Evolutionary conservation across 345 rosid genomes (phyloP).

Genomic region (Mangifera indica): DNA sequence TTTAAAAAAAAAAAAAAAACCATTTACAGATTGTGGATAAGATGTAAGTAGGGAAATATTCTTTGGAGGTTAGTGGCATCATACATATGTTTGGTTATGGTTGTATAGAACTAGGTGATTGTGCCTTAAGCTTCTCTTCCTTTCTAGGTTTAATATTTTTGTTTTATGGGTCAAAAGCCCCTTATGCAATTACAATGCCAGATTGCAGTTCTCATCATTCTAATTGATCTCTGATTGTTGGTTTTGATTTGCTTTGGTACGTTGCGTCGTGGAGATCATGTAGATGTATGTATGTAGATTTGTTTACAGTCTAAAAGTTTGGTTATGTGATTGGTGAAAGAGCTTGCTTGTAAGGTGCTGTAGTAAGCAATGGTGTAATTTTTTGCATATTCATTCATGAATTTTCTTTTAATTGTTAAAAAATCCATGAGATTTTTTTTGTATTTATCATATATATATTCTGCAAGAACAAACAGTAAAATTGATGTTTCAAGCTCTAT

Average conservation of each 20-base stretch:
- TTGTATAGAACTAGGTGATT: slow-evolving; percentile 40
- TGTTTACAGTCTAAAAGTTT: background rate
- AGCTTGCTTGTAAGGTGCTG: background rate
- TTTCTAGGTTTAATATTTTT: slow-evolving; percentile 10
- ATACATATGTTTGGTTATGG: slow-evolving; percentile 20
- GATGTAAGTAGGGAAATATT: slow-evolving; percentile 25
- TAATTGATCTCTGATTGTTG: slow-evolving; percentile 5
- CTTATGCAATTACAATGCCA: slow-evolving; percentile 22
- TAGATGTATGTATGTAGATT: background rate
- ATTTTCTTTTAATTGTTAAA: background rate
- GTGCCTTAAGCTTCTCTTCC: slow-evolving; percentile 9
- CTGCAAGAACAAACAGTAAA: background rate
- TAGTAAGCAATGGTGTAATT: background rate
- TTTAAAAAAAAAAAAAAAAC: no score
- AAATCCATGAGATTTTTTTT: background rate
- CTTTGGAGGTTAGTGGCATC: slow-evolving; percentile 24
- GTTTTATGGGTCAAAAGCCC: slow-evolving; percentile 24
- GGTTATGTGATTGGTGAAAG: background rate
- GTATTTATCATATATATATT: no score
- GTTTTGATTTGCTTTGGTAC: slow-evolving; percentile 1
- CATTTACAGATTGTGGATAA: slow-evolving; percentile 22
- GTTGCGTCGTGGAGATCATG: background rate
- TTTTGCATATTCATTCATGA: background rate
- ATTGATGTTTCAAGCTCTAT: no score
- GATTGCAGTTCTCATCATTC: slow-evolving; percentile 9